phyloP scores from a whole-genome alignment of 352 stramenopile genomes.

The Globisporangium okanoganense region DNA sequence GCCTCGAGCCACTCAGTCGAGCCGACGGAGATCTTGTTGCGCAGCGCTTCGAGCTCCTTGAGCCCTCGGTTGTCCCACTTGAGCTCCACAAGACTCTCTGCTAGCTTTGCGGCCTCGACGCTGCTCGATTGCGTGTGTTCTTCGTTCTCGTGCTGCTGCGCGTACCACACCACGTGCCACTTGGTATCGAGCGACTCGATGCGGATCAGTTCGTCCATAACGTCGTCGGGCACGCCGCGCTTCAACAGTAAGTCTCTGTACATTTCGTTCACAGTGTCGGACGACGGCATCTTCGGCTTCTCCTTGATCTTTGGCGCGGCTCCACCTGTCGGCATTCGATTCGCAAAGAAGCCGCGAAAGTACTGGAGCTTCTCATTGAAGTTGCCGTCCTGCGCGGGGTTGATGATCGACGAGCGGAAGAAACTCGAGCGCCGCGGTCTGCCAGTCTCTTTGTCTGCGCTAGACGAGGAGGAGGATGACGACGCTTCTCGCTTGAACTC shows the following conservation, averaged over 20 bases:
- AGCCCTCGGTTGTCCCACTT: conserved; percentile 83
- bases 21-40: conserved; percentile 61
- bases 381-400: conserved; percentile 62
- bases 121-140: conserved; percentile 55
- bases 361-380: conserved; percentile 88
- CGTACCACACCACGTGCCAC: conserved; percentile 84
- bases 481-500: conserved; percentile 68
- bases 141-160: conserved; percentile 77
- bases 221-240: conserved; percentile 75
- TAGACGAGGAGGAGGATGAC: conserved; percentile 5
- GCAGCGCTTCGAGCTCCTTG: conserved; percentile 65
- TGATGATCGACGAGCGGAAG: conserved; percentile 67
- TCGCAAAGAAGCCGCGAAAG: conserved; percentile 82
- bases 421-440: conserved; percentile 66
- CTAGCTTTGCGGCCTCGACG: conserved; percentile 56
- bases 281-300: conserved; percentile 50
- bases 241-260: conserved; percentile 78
- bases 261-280: conserved; percentile 84
- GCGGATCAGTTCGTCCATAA: conserved; percentile 80
- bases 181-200: conserved; percentile 85
- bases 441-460: conserved; percentile 25
- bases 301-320: conserved; percentile 65
- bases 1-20: conserved; percentile 77
- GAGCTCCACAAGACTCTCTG: conserved; percentile 73
- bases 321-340: conserved; percentile 69